A percentile compares a stretch with the other conserved stretches of the same genome.
phyloP scores from a whole-genome alignment of 352 stramenopile species.

The Albugo laibachii region DNA sequence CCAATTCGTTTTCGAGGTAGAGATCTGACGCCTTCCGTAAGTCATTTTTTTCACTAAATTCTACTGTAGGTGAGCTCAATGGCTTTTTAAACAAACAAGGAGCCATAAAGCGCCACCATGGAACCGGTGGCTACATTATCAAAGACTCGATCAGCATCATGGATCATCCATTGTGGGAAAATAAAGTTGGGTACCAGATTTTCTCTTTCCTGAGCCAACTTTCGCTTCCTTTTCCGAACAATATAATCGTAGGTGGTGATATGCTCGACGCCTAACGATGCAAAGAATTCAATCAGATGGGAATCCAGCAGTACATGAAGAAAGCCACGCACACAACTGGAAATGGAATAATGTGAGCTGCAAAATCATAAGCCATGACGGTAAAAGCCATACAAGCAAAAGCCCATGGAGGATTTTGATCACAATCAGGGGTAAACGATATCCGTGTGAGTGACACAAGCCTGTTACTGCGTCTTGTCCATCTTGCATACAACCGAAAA shows the following conservation, averaged over 20 bases:
- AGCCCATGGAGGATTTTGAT: conserved; percentile 44
- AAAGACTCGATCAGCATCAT: too few relatives aligned
- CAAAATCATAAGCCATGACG: conserved; percentile 58
- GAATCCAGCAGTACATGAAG: not conserved
- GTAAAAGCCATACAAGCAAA: conserved; percentile 38
- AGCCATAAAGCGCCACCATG: too few relatives aligned
- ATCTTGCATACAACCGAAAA: conserved; percentile 27
- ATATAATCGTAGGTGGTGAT: conserved; percentile 81
- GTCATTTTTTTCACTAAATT: too few relatives aligned
- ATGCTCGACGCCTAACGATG: conserved; percentile 34
- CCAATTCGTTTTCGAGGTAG: too few relatives aligned
- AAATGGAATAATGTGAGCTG: conserved; percentile 71
- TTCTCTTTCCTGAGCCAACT: conserved; percentile 22
- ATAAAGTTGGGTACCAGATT: too few relatives aligned
- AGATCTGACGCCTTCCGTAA: too few relatives aligned
- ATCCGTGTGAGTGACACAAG: conserved; percentile 28
- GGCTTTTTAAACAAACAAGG: too few relatives aligned
- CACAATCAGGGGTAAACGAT: conserved; percentile 27
- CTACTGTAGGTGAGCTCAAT: too few relatives aligned
- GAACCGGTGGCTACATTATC: too few relatives aligned
- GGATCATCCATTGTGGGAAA: too few relatives aligned
- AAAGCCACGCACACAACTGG: conserved; percentile 38
- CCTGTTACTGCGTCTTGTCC: conserved; percentile 19
- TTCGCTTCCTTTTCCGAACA: conserved; percentile 58
- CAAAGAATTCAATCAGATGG: not conserved